A percentile compares a stretch with the other conserved stretches of the same genome.
Evolutionary conservation across 2,329 filamentous ascomycete genomes (phyloP).

Genomic region (Sarocladiaceae sp.): DNA sequence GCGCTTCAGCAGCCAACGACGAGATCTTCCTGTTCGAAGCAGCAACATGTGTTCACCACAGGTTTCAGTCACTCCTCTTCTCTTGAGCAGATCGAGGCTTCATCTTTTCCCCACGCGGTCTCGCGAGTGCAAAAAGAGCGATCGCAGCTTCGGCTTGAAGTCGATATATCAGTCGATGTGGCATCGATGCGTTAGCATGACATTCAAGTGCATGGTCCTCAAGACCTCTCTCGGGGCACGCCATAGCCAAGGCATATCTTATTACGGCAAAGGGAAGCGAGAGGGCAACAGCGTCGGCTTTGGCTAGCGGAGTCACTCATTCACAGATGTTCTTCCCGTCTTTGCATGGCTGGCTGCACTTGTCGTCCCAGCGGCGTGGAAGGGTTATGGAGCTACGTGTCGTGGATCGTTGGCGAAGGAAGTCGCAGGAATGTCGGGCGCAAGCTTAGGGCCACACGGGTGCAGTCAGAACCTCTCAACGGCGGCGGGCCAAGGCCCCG

Average conservation of each 20-base stretch:
- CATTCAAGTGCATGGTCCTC: too few species aligned
- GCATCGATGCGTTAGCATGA: too few species aligned
- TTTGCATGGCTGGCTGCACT: background rate
- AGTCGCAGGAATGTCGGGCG: background rate
- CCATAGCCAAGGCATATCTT: background rate
- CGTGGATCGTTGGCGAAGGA: slow-evolving; percentile 6
- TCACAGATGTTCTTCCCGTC: background rate
- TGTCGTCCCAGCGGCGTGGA: background rate
- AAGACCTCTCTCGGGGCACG: too few species aligned
- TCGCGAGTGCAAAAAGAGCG: too few species aligned
- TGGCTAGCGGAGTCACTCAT: background rate
- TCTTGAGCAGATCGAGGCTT: too few species aligned
- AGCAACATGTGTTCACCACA: too few species aligned
- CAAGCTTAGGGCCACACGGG: slow-evolving; percentile 1
- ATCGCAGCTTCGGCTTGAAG: too few species aligned
- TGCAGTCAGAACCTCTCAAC: slow-evolving; percentile 3
- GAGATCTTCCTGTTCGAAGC: too few species aligned
- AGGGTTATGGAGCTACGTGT: background rate
- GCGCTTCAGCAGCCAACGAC: too few species aligned
- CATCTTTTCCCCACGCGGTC: too few species aligned
- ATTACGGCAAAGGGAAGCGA: background rate
- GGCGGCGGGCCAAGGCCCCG: slow-evolving; percentile 5
- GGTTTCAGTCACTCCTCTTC: too few species aligned
- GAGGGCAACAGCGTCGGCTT: background rate
- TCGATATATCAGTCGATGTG: too few species aligned